Base-by-base conservation (phyloP, 1,284 basidiomycete species). In the Tylopilus orsonianus region DNA sequence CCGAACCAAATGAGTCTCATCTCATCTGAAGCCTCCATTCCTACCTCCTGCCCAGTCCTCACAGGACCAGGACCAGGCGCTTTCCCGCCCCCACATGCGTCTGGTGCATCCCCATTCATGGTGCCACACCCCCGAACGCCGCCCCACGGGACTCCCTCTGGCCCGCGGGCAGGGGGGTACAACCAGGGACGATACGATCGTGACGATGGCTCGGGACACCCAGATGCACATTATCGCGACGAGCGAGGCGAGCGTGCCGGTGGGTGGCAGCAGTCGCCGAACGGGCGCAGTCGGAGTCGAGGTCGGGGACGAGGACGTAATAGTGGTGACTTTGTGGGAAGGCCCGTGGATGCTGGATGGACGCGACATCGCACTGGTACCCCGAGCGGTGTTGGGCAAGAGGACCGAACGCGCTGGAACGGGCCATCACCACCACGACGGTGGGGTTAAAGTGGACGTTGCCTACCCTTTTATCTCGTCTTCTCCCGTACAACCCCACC, bases 321-420 rank as follows among this genome's bases (percentile, higher is more conserved):
- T 38, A 67, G 71, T 14, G 58, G 77, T 39, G 65, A 70, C 42
- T 66, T 57, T 47, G 50, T 63, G 16, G 62, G 66, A n/a, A 66
- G 73, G 49, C 65, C 75, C 26, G 66, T 77, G n/a, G 82, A 85
- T 56, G 72, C 79, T 32, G 82, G 81, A 6, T 84, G 83, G 82
- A 70, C 70, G 40, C 68, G 79, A 46, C 56, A 54, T 55, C 64
- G 66, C 37, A 36, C 40, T 14, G 54, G 62, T 36, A 36, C 27
- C 1, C 43, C 50, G 9, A 43, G 52, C 5, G 45, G 46, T 10
- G 39, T 61, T 13, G 34, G 41, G 9, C 57, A 54, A 32, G 58
- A 59, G 2, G 57, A 62, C 7, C 63, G 61, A 19, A 52, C 56
- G 8, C 64, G 61, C 10, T 68, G 67, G 67, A 64, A 69, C 4